Base-by-base conservation (phyloP, 1,139 yeast species). In the Meyerozyma carpophila region DNA sequence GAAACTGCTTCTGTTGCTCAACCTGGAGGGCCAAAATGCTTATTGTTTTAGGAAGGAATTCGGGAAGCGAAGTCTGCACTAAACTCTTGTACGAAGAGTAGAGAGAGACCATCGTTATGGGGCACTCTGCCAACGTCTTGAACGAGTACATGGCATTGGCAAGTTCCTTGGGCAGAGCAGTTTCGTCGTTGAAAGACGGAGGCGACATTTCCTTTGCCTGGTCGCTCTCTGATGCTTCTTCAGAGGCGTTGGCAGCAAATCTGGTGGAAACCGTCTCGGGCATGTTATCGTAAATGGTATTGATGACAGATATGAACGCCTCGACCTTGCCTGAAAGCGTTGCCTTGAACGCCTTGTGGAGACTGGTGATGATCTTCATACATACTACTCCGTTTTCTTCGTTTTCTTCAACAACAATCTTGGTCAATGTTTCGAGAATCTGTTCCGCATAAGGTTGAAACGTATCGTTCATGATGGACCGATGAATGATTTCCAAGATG, bases 341-440 rank as follows among this genome's bases (percentile, higher is more conserved):
- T 16, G 76, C 63, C 65, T 88, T 91, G 67, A 86, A 93, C 0
- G 94, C 81, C 61, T 94, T 85, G 66, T 91, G 96, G 45, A 93
- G 69, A 40, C 86, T 79, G n/a, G 98, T 89, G 45, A 91, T 75
- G 44, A 90, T 83, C 61, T 89, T 91, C 85, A 91, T 84, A 60
- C 95, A 86, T 44, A 90, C 72, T 1, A 90, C 90, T 41, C 98
- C 98, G 59, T 93, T 93, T 52, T 91, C 98, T 63, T 94, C 99
- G 59, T 94, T 93, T 59, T 94, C 99, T 14, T 67, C 72, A 20
- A 77, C 79, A 47, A 93, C 68, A 14, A 86, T 68, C 29, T 67
- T 65, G 56, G 83, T 79, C 45, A 91, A 66, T n/a, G 75, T 66
- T 38, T 79, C 82, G 55, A 87, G 68, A 25, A 90, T 76, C 31